phyloP scores from a whole-genome alignment of 2,329 filamentous ascomycete genomes.

The Penicillium sp. region DNA sequence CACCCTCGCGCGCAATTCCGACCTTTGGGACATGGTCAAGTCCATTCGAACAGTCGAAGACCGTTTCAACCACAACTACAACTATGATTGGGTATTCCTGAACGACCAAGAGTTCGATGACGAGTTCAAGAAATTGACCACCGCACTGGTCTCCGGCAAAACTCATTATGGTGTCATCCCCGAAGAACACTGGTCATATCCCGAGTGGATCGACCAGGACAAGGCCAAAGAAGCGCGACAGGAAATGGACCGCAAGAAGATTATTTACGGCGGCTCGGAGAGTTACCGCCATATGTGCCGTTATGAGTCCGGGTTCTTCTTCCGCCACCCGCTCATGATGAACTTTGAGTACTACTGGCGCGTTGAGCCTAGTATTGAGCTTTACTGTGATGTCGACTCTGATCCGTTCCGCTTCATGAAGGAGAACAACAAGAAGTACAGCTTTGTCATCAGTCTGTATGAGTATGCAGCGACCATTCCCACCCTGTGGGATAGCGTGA shows the following conservation, averaged over 20 bases:
- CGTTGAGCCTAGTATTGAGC: constrained; percentile 93
- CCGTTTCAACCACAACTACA: constrained; percentile 92
- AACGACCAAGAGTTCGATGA: constrained; percentile 95
- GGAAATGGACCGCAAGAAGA: constrained; percentile 90
- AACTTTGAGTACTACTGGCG: constrained; percentile 99
- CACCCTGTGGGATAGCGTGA: constrained; percentile 90
- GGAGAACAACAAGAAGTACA: constrained; percentile 97
- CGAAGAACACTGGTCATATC: constrained; percentile 95
- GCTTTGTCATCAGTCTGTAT: constrained; percentile 90
- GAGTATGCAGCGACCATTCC: constrained; percentile 97
- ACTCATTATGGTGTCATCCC: constrained; percentile 89
- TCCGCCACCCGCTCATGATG: constrained; percentile 86
- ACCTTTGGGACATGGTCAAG: constrained; percentile 94
- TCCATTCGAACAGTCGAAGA: constrained; percentile 97
- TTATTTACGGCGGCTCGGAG: constrained; percentile 96
- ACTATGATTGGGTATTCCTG: constrained; percentile 99
- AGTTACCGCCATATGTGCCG: constrained; percentile 99
- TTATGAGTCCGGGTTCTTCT: constrained; percentile 99
- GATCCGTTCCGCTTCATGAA: constrained; percentile 97
- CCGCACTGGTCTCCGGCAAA: constrained; percentile 84
- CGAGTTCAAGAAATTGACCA: constrained; percentile 88
- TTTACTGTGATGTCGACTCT: constrained; percentile 93
- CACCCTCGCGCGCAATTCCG: constrained; percentile 85
- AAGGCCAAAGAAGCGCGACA: constrained; percentile 86
- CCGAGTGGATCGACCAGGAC: constrained; percentile 91